Base-by-base conservation (phyloP, 768 basidiomycete genomes). In the Phylloporus sp. region DNA sequence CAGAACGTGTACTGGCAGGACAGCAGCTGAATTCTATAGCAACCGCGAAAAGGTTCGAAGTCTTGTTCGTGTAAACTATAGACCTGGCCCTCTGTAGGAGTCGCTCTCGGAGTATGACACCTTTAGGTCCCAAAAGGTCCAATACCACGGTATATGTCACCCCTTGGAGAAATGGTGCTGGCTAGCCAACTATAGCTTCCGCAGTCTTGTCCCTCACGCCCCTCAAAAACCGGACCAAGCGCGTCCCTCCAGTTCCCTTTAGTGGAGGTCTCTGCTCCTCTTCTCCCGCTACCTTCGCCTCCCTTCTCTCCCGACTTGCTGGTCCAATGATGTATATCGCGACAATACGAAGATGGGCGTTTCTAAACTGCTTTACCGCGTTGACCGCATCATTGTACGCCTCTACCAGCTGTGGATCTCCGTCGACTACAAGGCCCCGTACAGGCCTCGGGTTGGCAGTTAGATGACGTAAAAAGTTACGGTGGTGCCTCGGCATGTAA, bases 401-500 rank as follows among this genome's bases (percentile, higher is more conserved):
- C 23, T 70, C 68, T 10, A 69, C 60, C 26, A 81, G 62, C 38
- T 62, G 48, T 0, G 54, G 49, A 33, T 74, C 47, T 2, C 53
- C 56, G 6, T 23, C 33, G 0, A 38, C 21, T 6, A 86, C 81
- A 27, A 89, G 67, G 15, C 65, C 61, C 26, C 87, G 77, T 11
- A 90, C 67, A 0, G 82, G 78, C 2, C 82, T 76, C 3, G 81
- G 81, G 46, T 75, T 79, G 10, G 69, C 62, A 9, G 73, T 62
- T 22, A 92, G 77, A 60, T 90, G 85, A 42, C 69, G 71, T 22
- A 92, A 69, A 68, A 90, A 91, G n/a, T 77, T 69, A 22, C 87
- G 82, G 60, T 91, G 89, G 53, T 82, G 79, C 10, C 79, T 75
- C 6, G 90, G 87, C 90, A 92, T 92, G 66, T 92, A 91, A 7